Conservation (phyloP, 352 stramenopile genomes). For the Thalassiosira pacifica region DNA sequence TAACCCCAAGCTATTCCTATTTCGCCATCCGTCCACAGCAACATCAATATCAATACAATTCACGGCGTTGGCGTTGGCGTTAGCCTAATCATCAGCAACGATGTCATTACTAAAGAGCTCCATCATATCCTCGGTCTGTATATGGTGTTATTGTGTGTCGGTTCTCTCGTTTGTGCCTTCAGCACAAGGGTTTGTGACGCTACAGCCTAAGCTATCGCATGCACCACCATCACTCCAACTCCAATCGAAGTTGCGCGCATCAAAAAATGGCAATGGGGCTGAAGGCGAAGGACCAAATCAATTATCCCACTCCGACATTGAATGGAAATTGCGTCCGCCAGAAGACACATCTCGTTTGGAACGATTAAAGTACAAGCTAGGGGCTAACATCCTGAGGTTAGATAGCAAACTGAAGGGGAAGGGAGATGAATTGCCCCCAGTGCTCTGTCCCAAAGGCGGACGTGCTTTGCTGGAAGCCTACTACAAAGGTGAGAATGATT, state of each 20-base stretch:
- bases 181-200: slow-evolving; percentile 12
- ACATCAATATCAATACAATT: slow-evolving; percentile 1
- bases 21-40: no score
- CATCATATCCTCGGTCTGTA: not conserved
- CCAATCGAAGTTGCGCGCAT: slow-evolving; percentile 8
- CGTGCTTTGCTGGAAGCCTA: slow-evolving; percentile 77
- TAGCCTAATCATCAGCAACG: not conserved
- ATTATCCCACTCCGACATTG: slow-evolving; percentile 71
- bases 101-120: not conserved
- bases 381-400: slow-evolving; percentile 67
- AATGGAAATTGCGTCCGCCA: slow-evolving; percentile 74
- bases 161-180: not conserved
- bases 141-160: not conserved
- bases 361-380: slow-evolving; percentile 62
- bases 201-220: slow-evolving; percentile 4
- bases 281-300: not conserved
- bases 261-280: slow-evolving; percentile 15
- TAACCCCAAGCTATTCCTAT: no score
- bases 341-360: slow-evolving; percentile 56
- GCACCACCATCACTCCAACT: not conserved
- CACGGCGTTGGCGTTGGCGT: not conserved
- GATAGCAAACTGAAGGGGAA: slow-evolving; percentile 70
- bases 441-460: slow-evolving; percentile 75
- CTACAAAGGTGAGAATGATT: slow-evolving; percentile 48
- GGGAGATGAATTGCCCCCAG: slow-evolving; percentile 54